Evolutionary conservation across 805 yeast species (phyloP), one percentile per base, ranked within the genome.

Genomic region (Sungouiozyma intestinalis): DNA sequence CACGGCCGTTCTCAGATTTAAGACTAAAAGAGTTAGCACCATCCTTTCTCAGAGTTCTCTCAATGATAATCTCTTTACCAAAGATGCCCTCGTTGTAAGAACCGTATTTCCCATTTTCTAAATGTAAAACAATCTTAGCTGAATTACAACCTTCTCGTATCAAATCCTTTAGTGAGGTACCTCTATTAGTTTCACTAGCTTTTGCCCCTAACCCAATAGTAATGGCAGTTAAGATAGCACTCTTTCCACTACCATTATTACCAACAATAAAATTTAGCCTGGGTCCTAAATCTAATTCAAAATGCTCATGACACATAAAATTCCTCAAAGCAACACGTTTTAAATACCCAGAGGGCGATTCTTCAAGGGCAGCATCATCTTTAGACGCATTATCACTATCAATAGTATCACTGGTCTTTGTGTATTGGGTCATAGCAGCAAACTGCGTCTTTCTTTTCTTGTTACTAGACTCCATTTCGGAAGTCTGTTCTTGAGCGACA

Each of bases 281-380:
- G 0, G 90, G 87, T 1, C 92, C 92, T 27, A 88, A 70, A 3
- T 71, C 73, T 7, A 92, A 63, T 43, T 77, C 78, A 53, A 92
- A 85, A 42, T 84, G 76, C 38, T 77, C 81, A 57, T 92, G 98
- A 49, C 94, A 86, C 95, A 86, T 86, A 59, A 86, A 86, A 64
- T 86, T 85, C 45, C 73, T 71, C 35, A 88, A 64, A 18, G 69
- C 69, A 2, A 88, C 71, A 35, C 68, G 68, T 50, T 74, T 73
- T 35, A 88, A 79, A 35, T 77, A 76, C 9, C 95, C 97, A 1
- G 92, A 49, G 1, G 57, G 57, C 6, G 51, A 41, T 19, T 40
- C 46, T 16, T 50, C 53, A 8, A 32, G 13, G 19, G 18, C 36
- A n/a, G 37, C 33, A 17, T 40, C 31, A 8, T 34, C 15, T 15